Evolutionary conservation across 2,329 filamentous ascomycete species (phyloP), one percentile per base, ranked within the genome.

Genomic region (Orbilia ellipsospora): DNA sequence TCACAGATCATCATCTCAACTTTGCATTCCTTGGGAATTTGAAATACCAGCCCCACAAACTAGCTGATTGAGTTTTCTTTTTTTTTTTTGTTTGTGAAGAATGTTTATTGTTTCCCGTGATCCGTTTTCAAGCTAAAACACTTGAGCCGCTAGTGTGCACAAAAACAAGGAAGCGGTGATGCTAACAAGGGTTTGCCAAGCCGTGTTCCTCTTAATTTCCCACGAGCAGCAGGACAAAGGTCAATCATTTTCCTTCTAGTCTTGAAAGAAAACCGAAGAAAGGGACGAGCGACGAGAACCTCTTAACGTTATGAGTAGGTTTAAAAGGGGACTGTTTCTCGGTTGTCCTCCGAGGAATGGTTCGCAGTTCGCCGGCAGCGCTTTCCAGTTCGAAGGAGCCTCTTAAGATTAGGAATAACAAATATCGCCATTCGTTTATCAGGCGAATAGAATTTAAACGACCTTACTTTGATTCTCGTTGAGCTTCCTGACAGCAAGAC

Each of bases 271-370:
- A 51, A 12, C 36, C 51, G 40, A 44, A 28, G 28, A 54, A 16
- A 50, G 26, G 52, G 15, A 18, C 18, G 28, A 57, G 48, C 26
- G 57, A 59, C 55, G 23, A 15, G n/a, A 2, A 16, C 10, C 59
- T 45, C 59, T 36, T 75, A 75, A 75, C 72, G 72, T 75, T 75
- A 75, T 75, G 54, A 28, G 23, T n/a, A 31, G 18, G 8, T 52
- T 75, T 67, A 54, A 75, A 75, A 68, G 62, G 26, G 40, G 23
- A 15, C 44, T 20, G 20, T 40, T 5, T 65, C 59, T 36, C 12
- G 3, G 48, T 18, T 13, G 5, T 23, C 18, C 57, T 54, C 44
- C 16, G 50, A 10, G 10, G 10, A 7, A n/a, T 20, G 12, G 4
- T n/a, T 56, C 57, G 57, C 50, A 50, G 57, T 51, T 51, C 16